These are phyloP conservation scores for Gossypium turneri DNA, from an alignment of 345 rosid genomes.

Conservation along the genomic window DNA sequence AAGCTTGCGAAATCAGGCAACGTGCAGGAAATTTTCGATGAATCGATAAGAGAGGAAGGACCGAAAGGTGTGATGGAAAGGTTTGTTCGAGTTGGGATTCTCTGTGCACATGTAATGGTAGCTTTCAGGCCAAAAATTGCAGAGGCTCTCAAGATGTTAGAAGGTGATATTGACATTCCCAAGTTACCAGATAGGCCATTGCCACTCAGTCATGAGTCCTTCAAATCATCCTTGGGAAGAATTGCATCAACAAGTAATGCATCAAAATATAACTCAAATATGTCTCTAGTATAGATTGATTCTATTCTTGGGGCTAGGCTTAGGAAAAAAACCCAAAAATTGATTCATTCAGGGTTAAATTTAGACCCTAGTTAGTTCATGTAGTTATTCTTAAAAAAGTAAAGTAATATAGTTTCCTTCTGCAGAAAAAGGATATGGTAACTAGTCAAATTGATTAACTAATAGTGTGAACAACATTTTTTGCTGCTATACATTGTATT, in stretches of 20 bases:
- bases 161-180: conserved; percentile 62
- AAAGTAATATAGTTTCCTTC: no score
- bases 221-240: conserved; percentile 21
- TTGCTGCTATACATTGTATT: background rate
- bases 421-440: background rate
- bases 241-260: conserved; percentile 8
- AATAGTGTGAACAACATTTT: background rate
- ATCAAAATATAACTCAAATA: conserved; percentile 17
- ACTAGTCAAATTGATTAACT: background rate
- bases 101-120: conserved; percentile 62
- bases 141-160: conserved; percentile 54
- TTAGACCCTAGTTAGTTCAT: background rate
- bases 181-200: conserved; percentile 55
- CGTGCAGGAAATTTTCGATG: conserved; percentile 34
- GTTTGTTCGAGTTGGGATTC: conserved; percentile 55
- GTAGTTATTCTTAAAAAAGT: no score
- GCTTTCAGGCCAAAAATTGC: conserved; percentile 57
- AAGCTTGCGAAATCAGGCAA: conserved; percentile 39
- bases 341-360: background rate
- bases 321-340: background rate
- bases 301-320: background rate
- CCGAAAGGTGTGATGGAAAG: conserved; percentile 56
- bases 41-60: conserved; percentile 37
- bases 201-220: conserved; percentile 54
- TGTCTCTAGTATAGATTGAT: background rate